Evolutionary conservation across 2,329 filamentous ascomycete genomes (phyloP), one percentile per base, ranked within the genome.

Genomic region (Fusarium sp.): DNA sequence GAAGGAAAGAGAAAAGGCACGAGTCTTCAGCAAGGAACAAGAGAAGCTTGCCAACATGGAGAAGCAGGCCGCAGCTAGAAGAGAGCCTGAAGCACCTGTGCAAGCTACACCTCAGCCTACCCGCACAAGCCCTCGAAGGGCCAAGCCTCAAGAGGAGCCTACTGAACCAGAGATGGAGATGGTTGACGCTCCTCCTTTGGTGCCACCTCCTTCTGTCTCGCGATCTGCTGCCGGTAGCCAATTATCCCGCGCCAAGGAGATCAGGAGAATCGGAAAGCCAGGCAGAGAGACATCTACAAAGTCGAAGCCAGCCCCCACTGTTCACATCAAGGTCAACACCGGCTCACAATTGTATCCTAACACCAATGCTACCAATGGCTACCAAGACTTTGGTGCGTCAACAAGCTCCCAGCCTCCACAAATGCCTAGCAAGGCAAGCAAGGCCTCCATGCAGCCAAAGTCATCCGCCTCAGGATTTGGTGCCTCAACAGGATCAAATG

Each of bases 1-100:
- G 71, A 90, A 91, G 78, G 90, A 93, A 75, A 85, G 90, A 8
- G 88, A 91, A 70, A 92, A 91, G 76, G 91, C 88, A 9, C 83
- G 84, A 18, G 80, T 86, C 5, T 88, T 87, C 66, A 88, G 82
- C 75, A 81, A 87, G 69, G 86, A 89, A 67, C 85, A 88, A 68
- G 86, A 89, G 67, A 84, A 80, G 67, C 79, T 85, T 44, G 82
- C 82, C 34, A 79, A 80, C 2, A 83, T 87, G 84, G 87, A 89
- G 77, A 84, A 84, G 67, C 81, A 87, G 65, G 73, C 86, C 41
- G 80, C 82, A 4, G 81, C 84, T 8, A 85, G 88, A 61, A 88
- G 86, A 74, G 84, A 87, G 42, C 82, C 84, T 62, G 84, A 86
- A 55, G 81, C 80, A 58, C 65, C 71, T 43, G 76, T 52, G 23